phyloP scores from a whole-genome alignment of 169 alveolate species.

The Cryptosporidium canis region DNA sequence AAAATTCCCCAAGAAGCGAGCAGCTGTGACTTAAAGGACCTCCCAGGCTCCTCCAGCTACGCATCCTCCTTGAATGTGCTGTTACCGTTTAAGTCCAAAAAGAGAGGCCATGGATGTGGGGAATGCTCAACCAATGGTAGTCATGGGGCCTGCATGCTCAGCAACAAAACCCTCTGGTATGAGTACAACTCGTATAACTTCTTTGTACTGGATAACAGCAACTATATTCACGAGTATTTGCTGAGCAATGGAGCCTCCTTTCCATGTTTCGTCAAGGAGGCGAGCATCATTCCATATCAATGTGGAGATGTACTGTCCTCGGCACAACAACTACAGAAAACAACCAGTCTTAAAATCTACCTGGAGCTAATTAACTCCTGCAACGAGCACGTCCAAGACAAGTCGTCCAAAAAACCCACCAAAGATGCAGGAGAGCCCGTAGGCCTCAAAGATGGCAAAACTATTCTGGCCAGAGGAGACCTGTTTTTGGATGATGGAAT shows the following conservation, averaged over 20 bases:
- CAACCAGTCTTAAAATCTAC: constrained; percentile 12
- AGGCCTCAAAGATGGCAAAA: neutral
- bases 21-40: too few species aligned
- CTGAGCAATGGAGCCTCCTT: neutral
- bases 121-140: neutral
- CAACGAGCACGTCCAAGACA: neutral
- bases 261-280: constrained; percentile 61
- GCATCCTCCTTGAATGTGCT: constrained; percentile 1
- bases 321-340: constrained; percentile 13
- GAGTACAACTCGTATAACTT: constrained; percentile 16
- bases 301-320: constrained; percentile 52
- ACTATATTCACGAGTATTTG: constrained; percentile 21
- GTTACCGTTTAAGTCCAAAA: constrained; percentile 19
- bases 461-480: constrained; percentile 32
- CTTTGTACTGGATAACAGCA: neutral
- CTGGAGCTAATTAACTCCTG: neutral
- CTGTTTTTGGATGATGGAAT: constrained; percentile 53
- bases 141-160: neutral
- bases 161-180: constrained; percentile 47
- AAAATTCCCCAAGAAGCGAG: too few species aligned
- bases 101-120: neutral
- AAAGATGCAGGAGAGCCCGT: neutral
- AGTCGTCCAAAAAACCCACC: neutral
- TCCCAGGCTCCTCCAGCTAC: too few species aligned
- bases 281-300: constrained; percentile 42